These are phyloP conservation scores for Xylaria cubensis DNA, from an alignment of 495 filamentous ascomycete genomes.

Conservation along the genomic window DNA sequence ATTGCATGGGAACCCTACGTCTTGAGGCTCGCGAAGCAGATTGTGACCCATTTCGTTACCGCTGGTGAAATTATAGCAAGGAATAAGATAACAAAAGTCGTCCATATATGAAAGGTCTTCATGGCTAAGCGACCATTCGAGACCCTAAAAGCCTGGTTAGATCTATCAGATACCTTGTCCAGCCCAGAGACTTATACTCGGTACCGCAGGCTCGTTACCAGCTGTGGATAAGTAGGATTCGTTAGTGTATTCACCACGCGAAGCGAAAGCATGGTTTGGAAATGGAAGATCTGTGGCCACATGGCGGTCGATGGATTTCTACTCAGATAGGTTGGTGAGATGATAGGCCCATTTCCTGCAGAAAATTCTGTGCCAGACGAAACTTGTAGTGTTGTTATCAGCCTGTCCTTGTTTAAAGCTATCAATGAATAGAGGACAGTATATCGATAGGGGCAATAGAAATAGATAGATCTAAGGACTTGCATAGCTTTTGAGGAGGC, in stretches of 20 bases:
- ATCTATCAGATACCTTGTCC: not conserved
- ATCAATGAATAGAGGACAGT: not conserved
- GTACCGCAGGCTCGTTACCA: constrained; percentile 1
- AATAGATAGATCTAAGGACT: not conserved
- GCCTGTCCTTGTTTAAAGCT: not conserved
- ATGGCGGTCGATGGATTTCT: not conserved
- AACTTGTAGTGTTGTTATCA: not conserved
- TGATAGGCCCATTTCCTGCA: not conserved
- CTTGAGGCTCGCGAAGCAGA: not conserved
- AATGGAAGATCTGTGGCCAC: not conserved
- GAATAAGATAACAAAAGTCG: not conserved
- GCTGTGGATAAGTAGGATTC: not conserved
- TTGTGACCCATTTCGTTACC: not conserved
- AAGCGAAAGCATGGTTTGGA: constrained; percentile 6
- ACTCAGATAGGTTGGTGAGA: not conserved
- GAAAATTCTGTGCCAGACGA: not conserved
- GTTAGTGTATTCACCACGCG: constrained; percentile 1
- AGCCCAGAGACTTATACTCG: not conserved
- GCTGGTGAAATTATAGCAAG: not conserved
- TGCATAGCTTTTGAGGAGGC: not conserved
- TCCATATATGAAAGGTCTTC: not conserved
- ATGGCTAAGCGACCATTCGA: not conserved
- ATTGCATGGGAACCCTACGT: not conserved
- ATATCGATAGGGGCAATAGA: no score
- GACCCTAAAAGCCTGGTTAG: not conserved